Evolutionary conservation across 1,284 basidiomycete species (phyloP), one percentile per base, ranked within the genome.

Genomic region (Apiotrichum domesticum): DNA sequence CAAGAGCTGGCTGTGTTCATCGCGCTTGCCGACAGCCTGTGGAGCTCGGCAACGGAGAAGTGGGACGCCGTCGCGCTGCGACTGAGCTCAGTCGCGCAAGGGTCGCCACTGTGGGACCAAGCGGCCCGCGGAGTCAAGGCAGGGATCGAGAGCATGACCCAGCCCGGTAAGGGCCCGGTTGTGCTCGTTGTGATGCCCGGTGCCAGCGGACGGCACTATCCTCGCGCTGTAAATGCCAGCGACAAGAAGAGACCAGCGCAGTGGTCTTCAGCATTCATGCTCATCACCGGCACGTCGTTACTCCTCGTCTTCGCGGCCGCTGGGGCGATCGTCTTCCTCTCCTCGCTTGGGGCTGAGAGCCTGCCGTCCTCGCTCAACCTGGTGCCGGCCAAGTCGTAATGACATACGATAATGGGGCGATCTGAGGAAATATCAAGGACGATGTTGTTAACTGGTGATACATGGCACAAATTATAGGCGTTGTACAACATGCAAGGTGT

Each of bases 321-420:
- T 35, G 71, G 64, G 10, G 66, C 66, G 14, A 66, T 74, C 57
- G 59, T 59, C 7, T 63, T 77, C 15, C 56, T 77, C 21, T 66
- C 57, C 46, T 56, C 65, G 1, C 63, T 77, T 21, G 75, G 75
- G 15, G 72, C 73, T 39, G 69, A 69, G n/a, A 67, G 65, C 53
- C 61, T 77, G 29, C 75, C 75, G 14, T 71, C 70, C n/a, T 75
- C 75, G 40, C 62, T 77, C 59, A 77, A 67, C 42, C 61, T 77
- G 33, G 68, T 69, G 15, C 61, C 47, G 34, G 13, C 6, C 35
- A 51, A 46, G 47, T 56, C 37, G 42, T n/a, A 7, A 39, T 21
- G 21, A 21, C 21, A 21, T 21, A 21, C 21, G 21, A 21, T 21
- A 39, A 13, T 13, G 37, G 13, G 37, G 13, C 37, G 13, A 39